Evolutionary conservation across 192 early-diverging fungal species (phyloP).

Genomic region (Anaeromyces robustus): DNA sequence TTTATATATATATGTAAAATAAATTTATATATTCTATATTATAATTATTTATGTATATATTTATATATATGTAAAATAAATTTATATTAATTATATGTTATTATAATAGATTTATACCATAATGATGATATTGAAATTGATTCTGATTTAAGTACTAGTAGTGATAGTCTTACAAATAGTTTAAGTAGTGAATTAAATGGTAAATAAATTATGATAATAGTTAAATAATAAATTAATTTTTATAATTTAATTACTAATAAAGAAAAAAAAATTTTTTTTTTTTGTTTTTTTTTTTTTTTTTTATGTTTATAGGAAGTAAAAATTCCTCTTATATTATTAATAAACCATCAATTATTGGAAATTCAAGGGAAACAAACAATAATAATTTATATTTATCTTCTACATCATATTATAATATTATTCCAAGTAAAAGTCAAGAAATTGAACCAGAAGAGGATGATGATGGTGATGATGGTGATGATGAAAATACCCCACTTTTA

Average conservation of each 20-base stretch:
- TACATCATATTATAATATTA: background rate
- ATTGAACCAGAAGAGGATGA: background rate
- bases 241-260: too few species aligned
- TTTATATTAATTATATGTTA: too few species aligned
- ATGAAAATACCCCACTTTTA: background rate
- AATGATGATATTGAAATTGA: background rate
- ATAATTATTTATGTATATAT: too few species aligned
- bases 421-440: background rate
- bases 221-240: too few species aligned
- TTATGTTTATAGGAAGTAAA: background rate
- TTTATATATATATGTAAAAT: too few species aligned
- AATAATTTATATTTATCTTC: background rate
- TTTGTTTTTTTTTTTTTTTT: too few species aligned
- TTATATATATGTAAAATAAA: too few species aligned
- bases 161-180: background rate
- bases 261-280: too few species aligned
- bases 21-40: too few species aligned
- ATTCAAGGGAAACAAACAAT: background rate
- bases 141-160: background rate
- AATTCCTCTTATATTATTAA: background rate
- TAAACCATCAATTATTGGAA: background rate
- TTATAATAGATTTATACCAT: too few species aligned
- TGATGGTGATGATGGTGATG: background rate
- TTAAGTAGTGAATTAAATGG: background rate
- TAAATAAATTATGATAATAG: background rate